Percentiles rank a stretch among this genome's conserved stretches.
phyloP scores from a whole-genome alignment of 2,329 filamentous ascomycete genomes.

The Nemania sp. region DNA sequence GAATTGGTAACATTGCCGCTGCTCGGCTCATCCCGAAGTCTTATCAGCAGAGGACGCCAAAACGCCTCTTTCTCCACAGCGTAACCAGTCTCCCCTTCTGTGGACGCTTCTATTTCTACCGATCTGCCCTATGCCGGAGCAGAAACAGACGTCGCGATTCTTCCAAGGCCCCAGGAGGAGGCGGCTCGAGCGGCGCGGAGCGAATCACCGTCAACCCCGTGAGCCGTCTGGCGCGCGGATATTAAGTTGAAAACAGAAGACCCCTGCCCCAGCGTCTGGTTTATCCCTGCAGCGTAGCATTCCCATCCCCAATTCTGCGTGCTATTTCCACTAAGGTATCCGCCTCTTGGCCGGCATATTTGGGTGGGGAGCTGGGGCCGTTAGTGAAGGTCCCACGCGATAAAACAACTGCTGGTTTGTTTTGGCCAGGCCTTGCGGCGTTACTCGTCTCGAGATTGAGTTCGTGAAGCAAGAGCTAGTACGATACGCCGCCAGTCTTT shows the following conservation, averaged over 20 bases:
- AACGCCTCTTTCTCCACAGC: constrained; percentile 10
- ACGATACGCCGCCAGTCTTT: constrained; percentile 5
- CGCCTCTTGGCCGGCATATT: not conserved
- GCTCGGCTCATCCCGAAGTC: constrained; percentile 27
- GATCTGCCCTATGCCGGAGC: constrained; percentile 14
- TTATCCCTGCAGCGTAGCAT: constrained; percentile 17
- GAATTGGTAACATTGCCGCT: constrained; percentile 3
- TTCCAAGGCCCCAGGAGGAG: constrained; percentile 1
- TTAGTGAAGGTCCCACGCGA: not conserved
- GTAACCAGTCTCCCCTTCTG: not conserved
- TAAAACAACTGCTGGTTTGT: not conserved
- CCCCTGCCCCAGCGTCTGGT: constrained; percentile 15
- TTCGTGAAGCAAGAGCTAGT: constrained; percentile 1
- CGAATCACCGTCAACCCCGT: constrained; percentile 30
- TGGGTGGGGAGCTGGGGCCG: not conserved
- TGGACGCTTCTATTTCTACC: constrained; percentile 4
- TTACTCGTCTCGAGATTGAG: constrained; percentile 13
- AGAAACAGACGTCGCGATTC: not conserved
- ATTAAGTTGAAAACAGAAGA: constrained; percentile 24
- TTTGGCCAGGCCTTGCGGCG: not conserved
- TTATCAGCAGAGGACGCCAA: not conserved
- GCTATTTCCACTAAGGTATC: constrained; percentile 1
- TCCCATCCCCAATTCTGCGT: constrained; percentile 19
- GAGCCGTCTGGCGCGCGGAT: constrained; percentile 39
- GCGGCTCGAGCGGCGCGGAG: constrained; percentile 34